A percentile compares a stretch with the other conserved stretches of the same genome.
These are phyloP conservation scores for Flaveria linearis DNA, from an alignment of 129 eudicot genomes.

Conservation along the genomic window DNA sequence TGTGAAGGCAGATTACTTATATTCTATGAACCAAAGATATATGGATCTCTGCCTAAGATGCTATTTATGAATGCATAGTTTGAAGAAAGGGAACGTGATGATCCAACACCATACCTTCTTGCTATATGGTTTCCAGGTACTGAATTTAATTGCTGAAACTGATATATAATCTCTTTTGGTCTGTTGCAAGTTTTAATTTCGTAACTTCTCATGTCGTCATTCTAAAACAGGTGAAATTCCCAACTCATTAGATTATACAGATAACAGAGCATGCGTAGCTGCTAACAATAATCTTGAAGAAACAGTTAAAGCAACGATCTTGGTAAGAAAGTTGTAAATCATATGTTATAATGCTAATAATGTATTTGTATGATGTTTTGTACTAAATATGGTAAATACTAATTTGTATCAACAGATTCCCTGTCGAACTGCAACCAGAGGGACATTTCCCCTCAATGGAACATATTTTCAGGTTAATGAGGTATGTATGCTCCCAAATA, in stretches of 20 bases:
- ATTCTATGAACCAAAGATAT: not conserved
- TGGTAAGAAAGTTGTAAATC: conserved; percentile 48
- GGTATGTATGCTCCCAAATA: conserved; percentile 40
- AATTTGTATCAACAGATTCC: conserved; percentile 49
- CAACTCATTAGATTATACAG: conserved; percentile 24
- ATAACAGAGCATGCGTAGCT: conserved; percentile 21
- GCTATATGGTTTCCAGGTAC: conserved; percentile 60
- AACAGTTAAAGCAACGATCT: conserved; percentile 57
- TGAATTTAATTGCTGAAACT: conserved; percentile 15
- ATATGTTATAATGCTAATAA: not conserved
- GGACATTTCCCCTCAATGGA: conserved; percentile 70
- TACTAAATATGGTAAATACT: not conserved
- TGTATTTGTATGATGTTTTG: not conserved
- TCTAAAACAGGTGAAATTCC: conserved; percentile 32
- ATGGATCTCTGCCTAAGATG: conserved; percentile 19
- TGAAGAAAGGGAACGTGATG: conserved; percentile 47
- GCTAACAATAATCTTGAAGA: conserved; percentile 25
- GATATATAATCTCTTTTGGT: conserved; percentile 7
- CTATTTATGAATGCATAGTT: conserved; percentile 36
- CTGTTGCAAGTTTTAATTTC: not conserved
- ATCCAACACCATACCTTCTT: conserved; percentile 64
- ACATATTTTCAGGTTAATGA: conserved; percentile 81
- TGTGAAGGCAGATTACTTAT: not conserved
- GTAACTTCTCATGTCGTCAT: conserved; percentile 5
- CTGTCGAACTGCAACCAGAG: conserved; percentile 56